Evolutionary conservation across 73 alveolate species (phyloP), one percentile per base, ranked within the genome.

Genomic region (Paramecium octaurelia): DNA sequence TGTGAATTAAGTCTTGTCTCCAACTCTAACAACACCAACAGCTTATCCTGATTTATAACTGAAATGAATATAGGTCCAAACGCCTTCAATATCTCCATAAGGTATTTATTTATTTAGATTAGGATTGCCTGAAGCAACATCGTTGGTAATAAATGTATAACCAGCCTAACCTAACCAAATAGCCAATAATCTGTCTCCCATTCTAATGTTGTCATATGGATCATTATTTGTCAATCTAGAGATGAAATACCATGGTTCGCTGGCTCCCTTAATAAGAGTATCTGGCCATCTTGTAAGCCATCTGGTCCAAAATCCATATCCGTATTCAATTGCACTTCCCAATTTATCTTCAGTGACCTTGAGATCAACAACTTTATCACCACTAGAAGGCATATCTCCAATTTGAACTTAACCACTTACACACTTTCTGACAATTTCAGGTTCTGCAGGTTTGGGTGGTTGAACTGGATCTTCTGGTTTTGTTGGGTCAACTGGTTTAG

Each of bases 251-350:
- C 91, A 80, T 80, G 91, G 91, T 80, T 80, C 73, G 44, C 50
- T 46, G 20, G 57, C 73, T 10, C 91, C 91, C 23, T 34, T 43
- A 36, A 73, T 11, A 1, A 80, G 57, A 12, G 3, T 24, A 11
- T 80, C 91, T 24, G 91, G 91, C 64, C 43, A 80, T 43, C 75
- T 40, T 14, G 91, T 80, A 0, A 80, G 31, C 76, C 70, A 80
- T 80, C 91, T 80, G 3, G 76, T 43, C 91, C 91, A 80, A 24
- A 80, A 80, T 43, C 91, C 91, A 80, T 80, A 80, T 20, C 91
- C 91, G 16, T 80, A 80, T 80, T 80, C 91, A 14, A 24, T 80
- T 8, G 75, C 91, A 31, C 91, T 43, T 24, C 57, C 75, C 38
- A 80, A 80, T 44, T 80, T 80, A 42, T 80, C 91, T 20, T 27